Evolutionary conservation across 2,329 filamentous ascomycete species (phyloP).

Genomic region (Penicillium janthinellum): DNA sequence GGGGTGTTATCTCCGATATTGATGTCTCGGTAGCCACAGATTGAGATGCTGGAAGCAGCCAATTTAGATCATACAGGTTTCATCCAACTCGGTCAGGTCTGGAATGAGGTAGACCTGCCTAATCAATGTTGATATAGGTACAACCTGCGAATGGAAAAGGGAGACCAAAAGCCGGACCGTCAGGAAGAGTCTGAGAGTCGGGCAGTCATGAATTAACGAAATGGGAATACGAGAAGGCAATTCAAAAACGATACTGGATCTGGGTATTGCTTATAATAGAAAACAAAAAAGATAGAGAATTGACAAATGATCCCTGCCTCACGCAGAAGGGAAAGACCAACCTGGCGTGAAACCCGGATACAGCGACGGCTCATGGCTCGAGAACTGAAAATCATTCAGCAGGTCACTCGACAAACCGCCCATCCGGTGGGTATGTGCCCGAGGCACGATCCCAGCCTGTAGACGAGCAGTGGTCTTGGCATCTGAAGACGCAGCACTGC

Average conservation of each 20-base stretch:
- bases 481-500: constrained; percentile 17
- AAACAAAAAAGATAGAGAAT: not conserved
- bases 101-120: too few species aligned
- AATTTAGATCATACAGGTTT: too few species aligned
- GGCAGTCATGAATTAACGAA: not conserved
- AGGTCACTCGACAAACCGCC: constrained; percentile 27
- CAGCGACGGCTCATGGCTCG: constrained; percentile 23
- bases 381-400: constrained; percentile 29
- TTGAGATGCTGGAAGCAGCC: too few species aligned
- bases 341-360: constrained; percentile 24
- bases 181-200: not conserved
- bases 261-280: constrained; percentile 1
- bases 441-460: constrained; percentile 16
- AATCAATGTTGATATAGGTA: too few species aligned
- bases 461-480: constrained; percentile 19
- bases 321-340: constrained; percentile 23
- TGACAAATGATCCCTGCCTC: not conserved
- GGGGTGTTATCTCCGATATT: too few species aligned
- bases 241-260: not conserved
- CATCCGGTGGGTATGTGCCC: constrained; percentile 20
- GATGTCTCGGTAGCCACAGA: too few species aligned
- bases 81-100: too few species aligned
- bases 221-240: not conserved
- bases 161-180: not conserved
- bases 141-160: not conserved